Evolutionary conservation across 768 basidiomycete species (phyloP).

Genomic region (Termitomyces sp.): DNA sequence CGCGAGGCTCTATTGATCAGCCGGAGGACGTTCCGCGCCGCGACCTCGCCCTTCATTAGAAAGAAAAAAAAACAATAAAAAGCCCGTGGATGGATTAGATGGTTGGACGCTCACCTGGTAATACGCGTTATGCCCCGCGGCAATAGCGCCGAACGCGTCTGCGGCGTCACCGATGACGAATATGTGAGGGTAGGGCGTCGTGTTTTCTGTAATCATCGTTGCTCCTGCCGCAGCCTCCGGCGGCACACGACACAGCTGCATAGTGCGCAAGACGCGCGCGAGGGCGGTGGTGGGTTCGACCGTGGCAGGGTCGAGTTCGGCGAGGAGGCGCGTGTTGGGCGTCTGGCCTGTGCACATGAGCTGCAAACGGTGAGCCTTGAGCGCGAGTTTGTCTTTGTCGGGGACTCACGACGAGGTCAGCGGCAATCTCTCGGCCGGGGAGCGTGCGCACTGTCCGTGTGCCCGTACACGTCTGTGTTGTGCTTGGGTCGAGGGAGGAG

Average conservation of each 20-base stretch:
- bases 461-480: not conserved
- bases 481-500: constrained; percentile 19
- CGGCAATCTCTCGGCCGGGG: constrained; percentile 43
- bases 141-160: constrained; percentile 58
- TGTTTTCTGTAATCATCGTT: not conserved
- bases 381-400: not conserved
- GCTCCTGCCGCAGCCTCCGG: not conserved
- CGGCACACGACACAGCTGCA: constrained; percentile 35
- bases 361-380: constrained; percentile 36
- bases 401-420: constrained; percentile 42
- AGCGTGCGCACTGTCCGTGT: constrained; percentile 36
- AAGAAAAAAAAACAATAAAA: not conserved
- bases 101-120: constrained; percentile 29
- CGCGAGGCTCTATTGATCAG: constrained; percentile 28
- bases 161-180: constrained; percentile 62
- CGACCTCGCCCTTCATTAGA: constrained; percentile 33
- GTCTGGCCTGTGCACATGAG: constrained; percentile 57
- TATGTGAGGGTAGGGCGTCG: constrained; percentile 42
- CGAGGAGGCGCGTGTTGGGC: constrained; percentile 48
- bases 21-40: constrained; percentile 46
- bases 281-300: constrained; percentile 33
- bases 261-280: constrained; percentile 40
- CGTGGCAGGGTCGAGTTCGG: constrained; percentile 31
- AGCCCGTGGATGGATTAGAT: no score
- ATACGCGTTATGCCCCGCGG: constrained; percentile 54